Evolutionary conservation across 164 flowering plant genomes (phyloP).

Genomic region (Sedum album): DNA sequence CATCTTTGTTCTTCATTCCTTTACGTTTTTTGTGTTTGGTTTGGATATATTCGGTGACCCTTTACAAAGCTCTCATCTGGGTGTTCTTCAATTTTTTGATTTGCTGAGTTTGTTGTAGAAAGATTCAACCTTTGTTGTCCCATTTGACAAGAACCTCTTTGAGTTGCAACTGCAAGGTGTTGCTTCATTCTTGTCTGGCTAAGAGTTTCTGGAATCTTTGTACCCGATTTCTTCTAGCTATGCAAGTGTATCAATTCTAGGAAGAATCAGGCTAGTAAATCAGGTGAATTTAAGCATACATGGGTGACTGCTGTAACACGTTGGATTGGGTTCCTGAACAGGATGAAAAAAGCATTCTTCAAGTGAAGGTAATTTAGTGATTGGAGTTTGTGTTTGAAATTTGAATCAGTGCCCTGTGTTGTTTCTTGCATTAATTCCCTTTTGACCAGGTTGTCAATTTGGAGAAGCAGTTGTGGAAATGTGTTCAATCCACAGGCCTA

Average conservation of each 20-base stretch:
- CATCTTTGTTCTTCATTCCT: background rate
- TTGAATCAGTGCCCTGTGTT: background rate
- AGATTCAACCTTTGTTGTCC: background rate
- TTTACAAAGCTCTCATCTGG: background rate
- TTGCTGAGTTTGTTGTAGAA: background rate
- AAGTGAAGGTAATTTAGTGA: background rate
- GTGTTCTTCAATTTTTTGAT: background rate
- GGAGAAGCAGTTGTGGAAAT: slow-evolving; percentile 52
- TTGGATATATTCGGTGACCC: background rate
- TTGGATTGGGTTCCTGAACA: background rate
- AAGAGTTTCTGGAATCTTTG: no score
- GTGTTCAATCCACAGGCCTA: slow-evolving; percentile 46
- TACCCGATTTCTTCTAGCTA: no score
- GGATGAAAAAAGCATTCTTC: background rate
- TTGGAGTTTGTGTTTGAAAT: background rate
- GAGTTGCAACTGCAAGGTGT: background rate
- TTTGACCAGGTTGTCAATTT: slow-evolving; percentile 34
- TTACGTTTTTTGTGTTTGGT: background rate
- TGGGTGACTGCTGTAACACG: background rate
- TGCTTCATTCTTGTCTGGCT: no score
- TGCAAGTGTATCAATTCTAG: no score
- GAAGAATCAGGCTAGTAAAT: background rate
- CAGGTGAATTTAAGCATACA: background rate
- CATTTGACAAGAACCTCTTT: no score
- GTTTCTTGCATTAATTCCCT: slow-evolving; percentile 8